phyloP scores from a whole-genome alignment of 768 basidiomycete species.

The Podaxis pistillaris region DNA sequence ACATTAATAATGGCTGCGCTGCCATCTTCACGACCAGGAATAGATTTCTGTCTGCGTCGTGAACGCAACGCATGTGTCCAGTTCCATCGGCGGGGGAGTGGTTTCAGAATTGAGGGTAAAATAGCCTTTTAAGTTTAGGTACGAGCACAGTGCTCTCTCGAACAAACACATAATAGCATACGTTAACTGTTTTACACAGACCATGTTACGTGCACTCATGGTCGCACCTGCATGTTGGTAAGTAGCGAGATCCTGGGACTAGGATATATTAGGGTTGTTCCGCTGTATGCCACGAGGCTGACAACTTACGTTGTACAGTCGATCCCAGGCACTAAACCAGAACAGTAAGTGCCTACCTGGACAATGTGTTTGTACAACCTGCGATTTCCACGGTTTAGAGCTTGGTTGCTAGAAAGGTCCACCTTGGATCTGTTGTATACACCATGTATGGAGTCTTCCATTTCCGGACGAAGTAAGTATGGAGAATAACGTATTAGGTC shows the following conservation, averaged over 20 bases:
- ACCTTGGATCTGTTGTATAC: neutral
- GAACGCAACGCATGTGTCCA: neutral
- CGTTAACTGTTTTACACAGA: neutral
- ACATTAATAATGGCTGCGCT: neutral
- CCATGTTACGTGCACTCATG: neutral
- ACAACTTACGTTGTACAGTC: neutral
- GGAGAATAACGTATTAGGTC: conserved; percentile 11
- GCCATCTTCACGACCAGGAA: neutral
- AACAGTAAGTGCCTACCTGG: neutral
- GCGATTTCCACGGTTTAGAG: conserved; percentile 1
- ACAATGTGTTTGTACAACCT: neutral
- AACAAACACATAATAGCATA: neutral
- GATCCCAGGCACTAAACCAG: neutral
- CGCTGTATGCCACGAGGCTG: conserved; percentile 8
- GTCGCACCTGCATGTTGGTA: neutral
- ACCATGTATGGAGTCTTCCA: conserved; percentile 1
- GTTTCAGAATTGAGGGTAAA: conserved; percentile 6
- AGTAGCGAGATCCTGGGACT: neutral
- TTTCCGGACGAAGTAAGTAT: conserved; percentile 13
- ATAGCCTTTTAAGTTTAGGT: conserved; percentile 18
- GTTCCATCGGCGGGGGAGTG: conserved; percentile 11
- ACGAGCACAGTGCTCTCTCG: neutral
- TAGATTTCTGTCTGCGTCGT: neutral
- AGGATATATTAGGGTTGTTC: neutral
- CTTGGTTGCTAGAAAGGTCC: neutral